Evolutionary conservation across 2,329 filamentous ascomycete species (phyloP), one percentile per base, ranked within the genome.

Genomic region (Dactylonectria macrodidyma): DNA sequence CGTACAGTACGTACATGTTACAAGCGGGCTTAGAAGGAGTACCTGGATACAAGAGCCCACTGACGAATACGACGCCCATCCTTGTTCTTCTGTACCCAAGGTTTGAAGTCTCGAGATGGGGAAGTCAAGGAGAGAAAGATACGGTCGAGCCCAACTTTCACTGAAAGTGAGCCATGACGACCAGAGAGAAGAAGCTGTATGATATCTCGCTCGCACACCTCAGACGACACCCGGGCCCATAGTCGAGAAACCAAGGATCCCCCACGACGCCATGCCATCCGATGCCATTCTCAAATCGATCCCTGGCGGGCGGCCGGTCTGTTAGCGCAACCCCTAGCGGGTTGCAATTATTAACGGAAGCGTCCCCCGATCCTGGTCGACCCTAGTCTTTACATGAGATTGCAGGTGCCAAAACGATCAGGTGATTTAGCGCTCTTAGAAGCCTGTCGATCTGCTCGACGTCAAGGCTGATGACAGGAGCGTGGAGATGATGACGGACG

Each of bases 311-410:
- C 48, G 34, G 47, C 69, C 47, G 65, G 60, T 66, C 54, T 72
- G 65, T 66, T 73, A 76, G 71, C 70, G 71, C 62, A 46, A 66
- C 69, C 73, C 62, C 69, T 76, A 70, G 70, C 62, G 68, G 63
- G 70, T 69, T 65, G 73, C 61, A 76, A 73, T 65, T 75, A 69
- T 70, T 69, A 67, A 58, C 74, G 71, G 75, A 71, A 69, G 38
- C 66, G 64, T 76, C 63, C 73, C 51, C 75, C 74, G 73, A 76
- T 60, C 75, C 75, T 75, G 68, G 75, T 70, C 72, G 65, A 76
- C 57, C 71, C 73, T 70, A 71, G 72, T 66, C 55, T 55, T 65
- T 60, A 67, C 67, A 73, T 73, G 66, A 69, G 72, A 67, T 67
- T 66, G 59, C 57, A 57, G 59, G 56, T 68, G 65, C 70, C 67